Evolutionary conservation across 1,139 yeast species (phyloP).

Genomic region (Yamadazyma trypodendri): DNA sequence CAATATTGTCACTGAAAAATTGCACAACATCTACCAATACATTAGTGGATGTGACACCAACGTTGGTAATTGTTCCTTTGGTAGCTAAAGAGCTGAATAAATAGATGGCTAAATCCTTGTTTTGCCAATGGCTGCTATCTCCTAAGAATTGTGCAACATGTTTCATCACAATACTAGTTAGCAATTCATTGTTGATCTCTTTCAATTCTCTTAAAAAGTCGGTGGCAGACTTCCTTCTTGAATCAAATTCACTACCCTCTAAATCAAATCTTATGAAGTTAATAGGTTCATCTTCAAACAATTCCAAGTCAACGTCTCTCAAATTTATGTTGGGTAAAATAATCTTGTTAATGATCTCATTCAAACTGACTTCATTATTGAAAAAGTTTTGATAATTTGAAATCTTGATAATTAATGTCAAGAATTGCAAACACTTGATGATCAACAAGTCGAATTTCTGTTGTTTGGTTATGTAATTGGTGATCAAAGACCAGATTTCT

Average conservation of each 20-base stretch:
- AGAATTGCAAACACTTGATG: slow-evolving; percentile 74
- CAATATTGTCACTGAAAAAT: slow-evolving; percentile 78
- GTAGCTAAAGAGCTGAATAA: slow-evolving; percentile 88
- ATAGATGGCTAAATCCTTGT: slow-evolving; percentile 84
- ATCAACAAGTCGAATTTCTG: slow-evolving; percentile 83
- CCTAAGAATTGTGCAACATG: slow-evolving; percentile 70
- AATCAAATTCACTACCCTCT: slow-evolving; percentile 92
- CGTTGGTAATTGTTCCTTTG: slow-evolving; percentile 78
- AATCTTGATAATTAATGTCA: slow-evolving; percentile 77
- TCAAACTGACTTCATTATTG: slow-evolving; percentile 64
- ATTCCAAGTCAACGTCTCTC: slow-evolving; percentile 84
- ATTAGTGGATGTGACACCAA: slow-evolving; percentile 90
- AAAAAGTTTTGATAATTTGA: slow-evolving; percentile 62
- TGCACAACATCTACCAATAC: slow-evolving; percentile 80
- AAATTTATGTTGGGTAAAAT: slow-evolving; percentile 85
- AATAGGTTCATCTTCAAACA: slow-evolving; percentile 96
- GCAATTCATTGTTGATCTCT: slow-evolving; percentile 69
- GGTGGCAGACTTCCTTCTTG: slow-evolving; percentile 87
- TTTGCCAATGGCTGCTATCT: slow-evolving; percentile 64
- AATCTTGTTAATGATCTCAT: slow-evolving; percentile 77
- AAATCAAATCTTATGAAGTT: slow-evolving; percentile 88
- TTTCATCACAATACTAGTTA: slow-evolving; percentile 74
- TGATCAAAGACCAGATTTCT: slow-evolving; percentile 77
- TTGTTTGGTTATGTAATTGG: slow-evolving; percentile 58
- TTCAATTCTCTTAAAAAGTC: slow-evolving; percentile 88